Base-by-base conservation (phyloP, 139 green algal genomes). In the Chlorella sp. region DNA sequence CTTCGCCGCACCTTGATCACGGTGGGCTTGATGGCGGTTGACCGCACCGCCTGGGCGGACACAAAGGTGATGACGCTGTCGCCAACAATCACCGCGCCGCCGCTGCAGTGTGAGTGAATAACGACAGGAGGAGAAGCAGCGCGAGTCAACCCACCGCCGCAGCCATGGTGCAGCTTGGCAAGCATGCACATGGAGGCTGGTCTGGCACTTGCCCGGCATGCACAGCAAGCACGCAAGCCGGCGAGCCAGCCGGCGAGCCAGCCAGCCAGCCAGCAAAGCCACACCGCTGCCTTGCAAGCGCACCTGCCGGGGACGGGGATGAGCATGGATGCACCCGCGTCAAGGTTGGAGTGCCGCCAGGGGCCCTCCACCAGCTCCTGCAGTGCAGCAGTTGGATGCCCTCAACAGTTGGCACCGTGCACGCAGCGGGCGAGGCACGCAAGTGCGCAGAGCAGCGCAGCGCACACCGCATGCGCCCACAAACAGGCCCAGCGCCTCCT, bases 51-150 rank as follows among this genome's bases (percentile, higher is more conserved):
- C 43, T 64, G 26, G 16, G 84, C 70, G 1, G 34, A 89, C 40
- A 97, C 76, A 87, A 98, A 99, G 26, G 88, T 85, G 41, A 98
- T 89, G 28, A 91, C 90, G 76, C 89, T 90, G 90, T 98, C 95
- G 22, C 97, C 97, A 67, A 99, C 80, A 28, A 98, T 91, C 22
- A 99, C 86, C 9, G 89, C 92, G 36, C 96, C 96, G 32, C 95
- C 60, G 4, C 93, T 93, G 51, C 51, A 60, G 11, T 17, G 46
- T 11, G 46, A 17, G 46, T 11, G 11, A 11, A 11, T 7, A 54
- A 17, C 11, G 46, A 54, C 8, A n/a, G n/a, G n/a, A n/a, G n/a
- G n/a, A n/a, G n/a, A n/a, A n/a, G n/a, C n/a, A n/a, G n/a, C n/a
- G n/a, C n/a, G n/a, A n/a, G n/a, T n/a, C n/a, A n/a, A n/a, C n/a